Percentiles rank a stretch among this genome's conserved stretches.
Conservation (phyloP, 805 yeast genomes). For the Cyberlindnera xishuangbannaensis region DNA sequence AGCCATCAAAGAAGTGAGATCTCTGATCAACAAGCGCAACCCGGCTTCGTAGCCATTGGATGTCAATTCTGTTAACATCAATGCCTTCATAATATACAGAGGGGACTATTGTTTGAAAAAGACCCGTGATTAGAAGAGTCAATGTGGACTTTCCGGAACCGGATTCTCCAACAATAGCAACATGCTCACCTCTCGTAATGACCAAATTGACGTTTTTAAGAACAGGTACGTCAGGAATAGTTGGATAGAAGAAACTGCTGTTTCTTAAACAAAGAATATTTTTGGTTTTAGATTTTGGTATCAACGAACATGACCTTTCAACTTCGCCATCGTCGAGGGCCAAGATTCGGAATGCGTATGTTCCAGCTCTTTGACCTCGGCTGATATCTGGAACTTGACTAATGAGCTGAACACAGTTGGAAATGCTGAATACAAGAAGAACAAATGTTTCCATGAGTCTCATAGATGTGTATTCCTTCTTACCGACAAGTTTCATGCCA, state of each 20-base stretch:
- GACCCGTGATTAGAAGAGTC: constrained; percentile 45
- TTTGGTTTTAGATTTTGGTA: constrained; percentile 21
- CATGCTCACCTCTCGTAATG: constrained; percentile 41
- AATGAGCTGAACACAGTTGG: constrained; percentile 54
- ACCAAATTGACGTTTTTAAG: constrained; percentile 38
- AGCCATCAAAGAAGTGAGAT: constrained; percentile 65
- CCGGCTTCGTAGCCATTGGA: constrained; percentile 42
- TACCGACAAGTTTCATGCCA: constrained; percentile 68
- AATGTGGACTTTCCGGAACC: constrained; percentile 92
- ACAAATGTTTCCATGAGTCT: constrained; percentile 66
- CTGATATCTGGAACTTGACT: constrained; percentile 71
- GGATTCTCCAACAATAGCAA: constrained; percentile 77
- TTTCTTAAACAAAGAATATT: constrained; percentile 35
- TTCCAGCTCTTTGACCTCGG: constrained; percentile 73
- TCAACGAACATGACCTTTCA: constrained; percentile 33
- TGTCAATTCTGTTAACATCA: constrained; percentile 42
- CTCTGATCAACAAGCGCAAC: constrained; percentile 74
- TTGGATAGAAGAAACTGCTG: constrained; percentile 46
- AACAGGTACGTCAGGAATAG: constrained; percentile 25
- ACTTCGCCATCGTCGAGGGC: constrained; percentile 28
- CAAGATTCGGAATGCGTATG: constrained; percentile 40
- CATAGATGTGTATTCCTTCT: constrained; percentile 46
- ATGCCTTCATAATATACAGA: constrained; percentile 39
- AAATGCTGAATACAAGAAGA: constrained; percentile 65
- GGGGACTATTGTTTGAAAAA: constrained; percentile 40